Conservation (phyloP, 257 asterid genomes). For the Nicotiana otophora region DNA sequence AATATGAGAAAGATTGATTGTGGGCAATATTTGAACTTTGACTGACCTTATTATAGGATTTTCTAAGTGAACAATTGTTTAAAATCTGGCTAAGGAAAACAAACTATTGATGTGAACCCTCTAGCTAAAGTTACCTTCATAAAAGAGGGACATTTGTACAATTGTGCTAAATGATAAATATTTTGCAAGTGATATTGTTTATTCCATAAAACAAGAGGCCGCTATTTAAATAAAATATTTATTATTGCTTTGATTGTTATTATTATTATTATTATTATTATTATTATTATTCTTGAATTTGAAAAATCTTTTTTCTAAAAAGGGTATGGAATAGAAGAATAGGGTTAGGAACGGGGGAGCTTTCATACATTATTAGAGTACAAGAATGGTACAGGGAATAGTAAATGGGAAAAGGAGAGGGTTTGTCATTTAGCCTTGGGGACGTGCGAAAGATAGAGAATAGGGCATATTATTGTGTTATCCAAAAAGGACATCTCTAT, state of each 20-base stretch:
- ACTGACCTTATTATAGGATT: no score
- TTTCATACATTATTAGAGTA: background rate
- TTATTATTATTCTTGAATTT: background rate
- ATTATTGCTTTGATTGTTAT: background rate
- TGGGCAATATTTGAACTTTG: no score
- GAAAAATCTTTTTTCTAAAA: background rate
- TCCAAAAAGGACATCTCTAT: no score
- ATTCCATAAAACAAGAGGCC: no score
- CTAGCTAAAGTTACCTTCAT: no score
- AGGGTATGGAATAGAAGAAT: background rate
- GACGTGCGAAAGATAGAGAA: background rate
- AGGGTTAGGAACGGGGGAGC: background rate
- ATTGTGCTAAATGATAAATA: no score
- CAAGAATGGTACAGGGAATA: constrained; percentile 2
- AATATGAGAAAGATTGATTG: no score
- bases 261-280: background rate
- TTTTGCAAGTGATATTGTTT: no score
- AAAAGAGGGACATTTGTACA: no score
- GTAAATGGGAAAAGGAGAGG: constrained; percentile 1
- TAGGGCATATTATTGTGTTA: background rate
- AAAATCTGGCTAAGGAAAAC: no score
- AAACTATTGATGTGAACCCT: no score
- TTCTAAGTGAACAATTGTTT: no score
- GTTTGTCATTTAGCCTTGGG: background rate
- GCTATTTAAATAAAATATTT: background rate